phyloP scores from a whole-genome alignment of 352 stramenopile genomes.

The Phytophthora gonapodyides region DNA sequence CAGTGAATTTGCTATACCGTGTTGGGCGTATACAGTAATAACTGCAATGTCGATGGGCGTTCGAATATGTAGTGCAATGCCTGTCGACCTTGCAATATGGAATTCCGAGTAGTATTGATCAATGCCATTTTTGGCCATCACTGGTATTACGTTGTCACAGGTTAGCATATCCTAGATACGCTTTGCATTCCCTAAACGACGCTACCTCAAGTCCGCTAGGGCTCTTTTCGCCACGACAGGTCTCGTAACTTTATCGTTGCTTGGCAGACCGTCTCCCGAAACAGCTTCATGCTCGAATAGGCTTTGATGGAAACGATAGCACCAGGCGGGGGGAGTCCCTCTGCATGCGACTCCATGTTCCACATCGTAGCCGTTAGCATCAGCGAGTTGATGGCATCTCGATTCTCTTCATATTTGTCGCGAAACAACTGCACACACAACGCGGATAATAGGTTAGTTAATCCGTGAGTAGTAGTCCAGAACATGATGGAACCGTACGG shows the following conservation, averaged over 20 bases:
- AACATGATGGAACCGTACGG: neutral
- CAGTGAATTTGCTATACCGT: no score
- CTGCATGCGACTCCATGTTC: neutral
- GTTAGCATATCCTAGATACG: no score
- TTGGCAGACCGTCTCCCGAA: neutral
- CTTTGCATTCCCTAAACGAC: no score
- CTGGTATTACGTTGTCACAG: no score
- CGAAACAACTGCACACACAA: neutral
- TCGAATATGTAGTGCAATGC: no score
- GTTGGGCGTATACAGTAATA: no score
- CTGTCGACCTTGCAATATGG: no score
- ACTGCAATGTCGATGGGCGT: no score
- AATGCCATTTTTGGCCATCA: no score
- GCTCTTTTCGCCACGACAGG: neutral
- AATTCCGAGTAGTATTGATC: no score
- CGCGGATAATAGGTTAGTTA: no score
- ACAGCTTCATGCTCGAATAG: neutral
- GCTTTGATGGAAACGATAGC: neutral
- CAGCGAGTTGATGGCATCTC: neutral
- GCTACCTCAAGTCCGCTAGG: neutral
- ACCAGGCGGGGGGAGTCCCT: neutral
- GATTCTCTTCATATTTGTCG: neutral
- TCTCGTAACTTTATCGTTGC: neutral
- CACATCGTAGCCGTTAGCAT: neutral
- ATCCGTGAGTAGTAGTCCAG: no score